phyloP scores from a whole-genome alignment of 257 asterid genomes.

The Solanum bukasovii region DNA sequence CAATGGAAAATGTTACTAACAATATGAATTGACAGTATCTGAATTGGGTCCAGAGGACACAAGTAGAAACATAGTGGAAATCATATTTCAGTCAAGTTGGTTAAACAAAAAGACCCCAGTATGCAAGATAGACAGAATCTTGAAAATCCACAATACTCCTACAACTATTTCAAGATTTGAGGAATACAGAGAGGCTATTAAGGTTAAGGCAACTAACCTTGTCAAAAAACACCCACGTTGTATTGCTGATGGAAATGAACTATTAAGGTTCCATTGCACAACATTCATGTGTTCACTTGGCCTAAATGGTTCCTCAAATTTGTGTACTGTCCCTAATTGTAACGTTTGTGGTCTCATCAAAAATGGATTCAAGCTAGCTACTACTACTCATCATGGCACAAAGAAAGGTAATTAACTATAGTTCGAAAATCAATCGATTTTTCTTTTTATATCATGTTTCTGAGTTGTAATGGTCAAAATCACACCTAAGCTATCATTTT shows the following conservation, averaged over 20 bases:
- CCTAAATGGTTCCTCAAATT: constrained; percentile 64
- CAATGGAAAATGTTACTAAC: neutral
- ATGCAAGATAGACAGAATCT: constrained; percentile 70
- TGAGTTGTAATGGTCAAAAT: neutral
- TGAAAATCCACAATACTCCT: constrained; percentile 73
- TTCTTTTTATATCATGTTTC: neutral
- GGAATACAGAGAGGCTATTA: constrained; percentile 69
- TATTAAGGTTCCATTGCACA: constrained; percentile 79
- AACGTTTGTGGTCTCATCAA: constrained; percentile 50
- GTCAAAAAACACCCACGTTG: constrained; percentile 83
- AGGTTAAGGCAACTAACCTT: constrained; percentile 54
- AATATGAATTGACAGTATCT: constrained; percentile 26
- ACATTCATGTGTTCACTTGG: constrained; percentile 72
- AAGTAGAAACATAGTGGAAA: constrained; percentile 92
- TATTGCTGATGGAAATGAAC: constrained; percentile 88
- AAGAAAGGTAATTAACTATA: constrained; percentile 18
- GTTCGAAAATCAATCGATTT: neutral
- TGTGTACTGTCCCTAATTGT: constrained; percentile 65
- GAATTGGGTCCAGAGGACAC: constrained; percentile 83
- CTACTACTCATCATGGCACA: neutral
- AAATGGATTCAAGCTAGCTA: constrained; percentile 46
- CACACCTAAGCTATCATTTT: neutral
- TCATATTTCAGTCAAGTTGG: constrained; percentile 93
- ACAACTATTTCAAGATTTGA: constrained; percentile 66
- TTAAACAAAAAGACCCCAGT: constrained; percentile 61